phyloP scores from a whole-genome alignment of 2,329 filamentous ascomycete species.

The Trichoderma aggressivum region DNA sequence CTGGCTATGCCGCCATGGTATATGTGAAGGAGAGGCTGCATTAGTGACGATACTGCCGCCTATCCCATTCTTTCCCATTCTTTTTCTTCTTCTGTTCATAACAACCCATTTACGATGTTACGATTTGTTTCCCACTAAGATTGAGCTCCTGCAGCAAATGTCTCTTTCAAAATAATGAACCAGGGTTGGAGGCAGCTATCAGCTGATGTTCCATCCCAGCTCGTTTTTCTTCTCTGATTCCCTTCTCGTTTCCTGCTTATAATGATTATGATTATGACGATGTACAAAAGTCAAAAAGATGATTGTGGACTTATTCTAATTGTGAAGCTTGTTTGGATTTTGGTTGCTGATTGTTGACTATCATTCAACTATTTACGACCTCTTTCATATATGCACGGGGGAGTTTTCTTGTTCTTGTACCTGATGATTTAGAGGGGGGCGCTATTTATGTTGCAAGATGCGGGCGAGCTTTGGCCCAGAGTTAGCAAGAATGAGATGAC shows the following conservation, averaged over 20 bases:
- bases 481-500: background rate
- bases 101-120: background rate
- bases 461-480: background rate
- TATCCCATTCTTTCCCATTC: background rate
- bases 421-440: background rate
- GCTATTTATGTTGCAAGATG: background rate
- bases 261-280: conserved; percentile 14
- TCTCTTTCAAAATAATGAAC: background rate
- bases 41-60: conserved; percentile 22
- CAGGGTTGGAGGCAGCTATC: background rate
- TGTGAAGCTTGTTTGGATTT: background rate
- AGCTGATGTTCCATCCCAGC: background rate
- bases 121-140: background rate
- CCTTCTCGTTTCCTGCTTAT: background rate
- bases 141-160: background rate
- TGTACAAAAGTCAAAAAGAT: conserved; percentile 2
- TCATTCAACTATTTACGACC: background rate
- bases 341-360: background rate
- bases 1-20: conserved; percentile 64
- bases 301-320: background rate
- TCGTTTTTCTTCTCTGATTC: background rate
- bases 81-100: background rate
- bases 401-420: background rate
- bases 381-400: background rate
- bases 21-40: conserved; percentile 63